Evolutionary conservation across 2,329 filamentous ascomycete species (phyloP).

Genomic region (Tolypocladium cylindrosporum): DNA sequence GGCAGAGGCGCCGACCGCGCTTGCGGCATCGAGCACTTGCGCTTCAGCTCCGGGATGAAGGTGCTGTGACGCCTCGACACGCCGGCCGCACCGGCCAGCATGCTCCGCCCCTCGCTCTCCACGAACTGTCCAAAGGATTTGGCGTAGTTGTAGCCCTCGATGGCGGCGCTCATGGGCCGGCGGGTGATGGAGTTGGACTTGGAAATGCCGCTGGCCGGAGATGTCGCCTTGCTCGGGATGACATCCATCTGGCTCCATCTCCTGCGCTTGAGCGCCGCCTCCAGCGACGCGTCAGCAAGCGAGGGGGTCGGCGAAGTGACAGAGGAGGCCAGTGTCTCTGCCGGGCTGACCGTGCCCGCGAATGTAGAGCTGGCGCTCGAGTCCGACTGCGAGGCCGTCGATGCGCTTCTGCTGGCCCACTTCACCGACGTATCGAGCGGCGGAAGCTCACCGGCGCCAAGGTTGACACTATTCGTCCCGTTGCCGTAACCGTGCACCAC

Average conservation of each 20-base stretch:
- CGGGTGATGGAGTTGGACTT: slow-evolving; percentile 10
- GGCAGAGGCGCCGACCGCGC: slow-evolving; percentile 6
- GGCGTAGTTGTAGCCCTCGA: slow-evolving; percentile 16
- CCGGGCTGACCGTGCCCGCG: slow-evolving; percentile 15
- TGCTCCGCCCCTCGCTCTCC: slow-evolving; percentile 11
- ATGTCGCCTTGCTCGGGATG: slow-evolving; percentile 11
- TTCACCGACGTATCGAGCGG: slow-evolving; percentile 4
- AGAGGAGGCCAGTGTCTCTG: slow-evolving; percentile 15
- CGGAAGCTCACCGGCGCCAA: slow-evolving; percentile 7
- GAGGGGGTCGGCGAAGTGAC: slow-evolving; percentile 13
- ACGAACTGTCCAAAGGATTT: slow-evolving; percentile 14
- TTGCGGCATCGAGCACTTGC: slow-evolving; percentile 10
- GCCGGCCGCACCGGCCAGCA: not conserved
- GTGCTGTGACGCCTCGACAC: slow-evolving; percentile 13
- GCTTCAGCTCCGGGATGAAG: slow-evolving; percentile 12
- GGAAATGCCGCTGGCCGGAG: not conserved
- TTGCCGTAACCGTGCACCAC: slow-evolving; percentile 45
- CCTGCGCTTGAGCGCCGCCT: slow-evolving; percentile 11
- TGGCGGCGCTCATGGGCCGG: slow-evolving; percentile 16
- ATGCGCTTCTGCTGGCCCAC: slow-evolving; percentile 13
- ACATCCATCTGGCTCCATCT: slow-evolving; percentile 18
- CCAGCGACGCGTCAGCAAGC: slow-evolving; percentile 5
- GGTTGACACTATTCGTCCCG: slow-evolving; percentile 31
- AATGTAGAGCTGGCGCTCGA: slow-evolving; percentile 12
- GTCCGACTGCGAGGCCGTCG: slow-evolving; percentile 15